phyloP scores from a whole-genome alignment of 1,284 basidiomycete genomes.

The Apiotrichum veenhuisii region DNA sequence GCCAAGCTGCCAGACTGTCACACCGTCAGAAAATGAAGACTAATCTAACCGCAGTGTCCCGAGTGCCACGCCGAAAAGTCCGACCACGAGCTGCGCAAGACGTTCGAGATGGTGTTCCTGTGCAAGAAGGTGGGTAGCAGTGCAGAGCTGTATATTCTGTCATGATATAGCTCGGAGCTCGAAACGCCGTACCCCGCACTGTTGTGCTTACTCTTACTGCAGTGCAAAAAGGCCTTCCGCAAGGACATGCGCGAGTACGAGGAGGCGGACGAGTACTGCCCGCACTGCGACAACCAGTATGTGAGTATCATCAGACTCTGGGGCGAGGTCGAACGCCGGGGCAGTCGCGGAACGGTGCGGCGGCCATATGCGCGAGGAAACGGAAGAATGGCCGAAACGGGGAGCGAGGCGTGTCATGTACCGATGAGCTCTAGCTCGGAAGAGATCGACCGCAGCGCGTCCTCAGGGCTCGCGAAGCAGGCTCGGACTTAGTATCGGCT shows the following conservation, averaged over 20 bases:
- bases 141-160: not conserved
- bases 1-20: too few relatives aligned
- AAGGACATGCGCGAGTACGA: constrained; percentile 90
- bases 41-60: constrained; percentile 58
- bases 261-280: constrained; percentile 95
- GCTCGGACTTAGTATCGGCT: too few relatives aligned
- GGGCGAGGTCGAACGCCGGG: not conserved
- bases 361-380: too few relatives aligned
- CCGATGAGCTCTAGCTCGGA: too few relatives aligned
- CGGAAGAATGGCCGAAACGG: too few relatives aligned
- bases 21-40: constrained; percentile 8
- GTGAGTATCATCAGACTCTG: constrained; percentile 54
- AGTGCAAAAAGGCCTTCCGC: constrained; percentile 90
- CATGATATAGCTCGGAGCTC: too few relatives aligned
- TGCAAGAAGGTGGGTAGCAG: constrained; percentile 70
- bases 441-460: too few relatives aligned
- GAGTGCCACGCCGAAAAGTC: constrained; percentile 86
- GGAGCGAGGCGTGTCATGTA: too few relatives aligned
- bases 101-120: constrained; percentile 84
- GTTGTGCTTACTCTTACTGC: too few relatives aligned
- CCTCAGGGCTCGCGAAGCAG: too few relatives aligned
- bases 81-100: constrained; percentile 70
- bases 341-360: not conserved
- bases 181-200: too few relatives aligned
- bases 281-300: constrained; percentile 96